A percentile compares a stretch with the other conserved stretches of the same genome.
Evolutionary conservation across 2,329 filamentous ascomycete genomes (phyloP).

Genomic region (Fusarium luffae): DNA sequence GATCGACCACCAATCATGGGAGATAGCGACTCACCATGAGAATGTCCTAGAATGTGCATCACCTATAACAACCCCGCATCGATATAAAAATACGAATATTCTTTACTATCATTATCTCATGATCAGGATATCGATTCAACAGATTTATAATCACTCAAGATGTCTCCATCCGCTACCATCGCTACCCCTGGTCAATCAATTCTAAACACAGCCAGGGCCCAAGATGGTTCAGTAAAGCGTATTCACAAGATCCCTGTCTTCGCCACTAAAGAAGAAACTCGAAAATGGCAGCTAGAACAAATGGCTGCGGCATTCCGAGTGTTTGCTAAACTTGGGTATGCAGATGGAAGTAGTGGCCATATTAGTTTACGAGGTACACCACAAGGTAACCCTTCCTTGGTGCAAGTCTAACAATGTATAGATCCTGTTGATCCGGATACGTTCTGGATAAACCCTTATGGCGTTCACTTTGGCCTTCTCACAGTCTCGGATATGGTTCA

Average conservation of each 20-base stretch:
- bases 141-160: not conserved
- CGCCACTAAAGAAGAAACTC: constrained; percentile 37
- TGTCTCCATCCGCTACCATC: constrained; percentile 31
- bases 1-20: constrained; percentile 19
- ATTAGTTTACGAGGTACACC: constrained; percentile 52
- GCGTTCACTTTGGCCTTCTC: constrained; percentile 72
- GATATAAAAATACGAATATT: not conserved
- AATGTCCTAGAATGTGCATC: not conserved
- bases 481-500: constrained; percentile 75
- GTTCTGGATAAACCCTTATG: constrained; percentile 67
- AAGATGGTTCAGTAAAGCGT: constrained; percentile 27
- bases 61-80: constrained; percentile 8
- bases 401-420: constrained; percentile 22
- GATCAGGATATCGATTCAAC: not conserved
- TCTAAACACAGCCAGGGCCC: constrained; percentile 21
- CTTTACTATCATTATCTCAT: not conserved
- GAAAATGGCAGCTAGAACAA: constrained; percentile 51
- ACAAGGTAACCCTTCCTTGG: no score
- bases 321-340: constrained; percentile 58
- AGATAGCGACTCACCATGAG: constrained; percentile 10
- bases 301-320: constrained; percentile 60
- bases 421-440: constrained; percentile 50
- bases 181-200: not conserved
- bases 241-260: constrained; percentile 38
- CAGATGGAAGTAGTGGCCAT: constrained; percentile 60